Evolutionary conservation across 495 filamentous ascomycete species (phyloP), one percentile per base, ranked within the genome.

Genomic region (Trichocladium antarcticum): DNA sequence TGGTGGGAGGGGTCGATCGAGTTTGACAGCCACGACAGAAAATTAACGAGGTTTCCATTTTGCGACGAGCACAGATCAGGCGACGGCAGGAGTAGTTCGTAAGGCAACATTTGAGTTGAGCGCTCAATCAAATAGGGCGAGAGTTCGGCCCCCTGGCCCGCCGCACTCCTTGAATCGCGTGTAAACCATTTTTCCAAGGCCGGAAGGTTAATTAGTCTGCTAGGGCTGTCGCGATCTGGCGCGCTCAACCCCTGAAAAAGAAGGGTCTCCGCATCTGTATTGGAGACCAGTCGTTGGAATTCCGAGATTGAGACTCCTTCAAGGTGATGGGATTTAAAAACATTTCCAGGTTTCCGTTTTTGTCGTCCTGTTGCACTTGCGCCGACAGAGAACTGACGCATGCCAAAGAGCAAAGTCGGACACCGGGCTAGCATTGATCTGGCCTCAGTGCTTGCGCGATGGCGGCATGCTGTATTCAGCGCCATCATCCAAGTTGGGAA

Each of bases 151-250:
- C 12, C 6, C 15, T 15, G 29, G 4, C 24, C 24, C 24, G 24
- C 4, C 24, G 24, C 24, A 8, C 8, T n/a, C 16, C 6, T 16
- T 1, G 39, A 12, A 17, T 4, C 9, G n/a, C n/a, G n/a, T 6
- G 7, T 16, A 17, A 53, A 53, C 51, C 51, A 53, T 24, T 42
- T 43, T 10, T 11, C 16, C 35, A 53, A 19, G 16, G 51, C 51
- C 14, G 51, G 51, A 21, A 49, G 31, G 19, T n/a, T n/a, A n/a
- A n/a, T n/a, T n/a, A n/a, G n/a, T n/a, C n/a, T n/a, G n/a, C n/a
- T n/a, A n/a, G n/a, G n/a, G n/a, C n/a, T n/a, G n/a, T n/a, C n/a
- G n/a, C n/a, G n/a, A n/a, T n/a, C n/a, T n/a, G n/a, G n/a, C n/a
- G n/a, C n/a, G n/a, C n/a, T n/a, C n/a, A n/a, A n/a, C n/a, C n/a